Percentiles rank a stretch among this genome's conserved stretches.
phyloP scores from a whole-genome alignment of 495 filamentous ascomycete species.

The Aspergillus nidulans region DNA sequence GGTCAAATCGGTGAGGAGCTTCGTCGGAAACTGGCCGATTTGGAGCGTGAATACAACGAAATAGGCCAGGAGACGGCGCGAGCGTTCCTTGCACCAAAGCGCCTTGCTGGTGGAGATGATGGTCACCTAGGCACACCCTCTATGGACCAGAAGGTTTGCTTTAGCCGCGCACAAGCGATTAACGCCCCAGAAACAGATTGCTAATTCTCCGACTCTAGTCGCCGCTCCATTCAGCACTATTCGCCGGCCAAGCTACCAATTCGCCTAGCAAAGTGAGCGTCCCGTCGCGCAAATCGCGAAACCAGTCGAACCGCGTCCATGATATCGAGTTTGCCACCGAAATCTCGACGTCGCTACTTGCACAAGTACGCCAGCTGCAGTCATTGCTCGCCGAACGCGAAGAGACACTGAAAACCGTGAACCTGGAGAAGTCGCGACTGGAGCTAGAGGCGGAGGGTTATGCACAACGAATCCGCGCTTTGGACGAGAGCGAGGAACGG shows the following conservation, averaged over 20 bases:
- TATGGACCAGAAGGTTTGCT: constrained; percentile 54
- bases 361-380: constrained; percentile 86
- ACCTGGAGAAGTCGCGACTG: constrained; percentile 68
- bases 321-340: constrained; percentile 97
- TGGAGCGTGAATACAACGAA: constrained; percentile 94
- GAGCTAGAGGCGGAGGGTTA: constrained; percentile 79
- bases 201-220: constrained; percentile 40
- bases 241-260: constrained; percentile 75
- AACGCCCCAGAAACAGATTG: neutral
- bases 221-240: constrained; percentile 70
- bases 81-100: constrained; percentile 78
- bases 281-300: constrained; percentile 78
- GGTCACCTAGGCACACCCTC: constrained; percentile 54
- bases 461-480: constrained; percentile 66
- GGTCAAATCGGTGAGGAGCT: constrained; percentile 81
- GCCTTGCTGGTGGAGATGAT: constrained; percentile 64
- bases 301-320: constrained; percentile 80
- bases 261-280: constrained; percentile 89
- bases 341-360: constrained; percentile 84
- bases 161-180: neutral
- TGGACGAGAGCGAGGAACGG: constrained; percentile 90
- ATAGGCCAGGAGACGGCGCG: constrained; percentile 85
- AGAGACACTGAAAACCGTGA: constrained; percentile 70
- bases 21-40: constrained; percentile 73
- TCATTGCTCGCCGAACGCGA: constrained; percentile 78